Conservation (phyloP, 2,329 filamentous ascomycete genomes). For the Seiridium unicorne region DNA sequence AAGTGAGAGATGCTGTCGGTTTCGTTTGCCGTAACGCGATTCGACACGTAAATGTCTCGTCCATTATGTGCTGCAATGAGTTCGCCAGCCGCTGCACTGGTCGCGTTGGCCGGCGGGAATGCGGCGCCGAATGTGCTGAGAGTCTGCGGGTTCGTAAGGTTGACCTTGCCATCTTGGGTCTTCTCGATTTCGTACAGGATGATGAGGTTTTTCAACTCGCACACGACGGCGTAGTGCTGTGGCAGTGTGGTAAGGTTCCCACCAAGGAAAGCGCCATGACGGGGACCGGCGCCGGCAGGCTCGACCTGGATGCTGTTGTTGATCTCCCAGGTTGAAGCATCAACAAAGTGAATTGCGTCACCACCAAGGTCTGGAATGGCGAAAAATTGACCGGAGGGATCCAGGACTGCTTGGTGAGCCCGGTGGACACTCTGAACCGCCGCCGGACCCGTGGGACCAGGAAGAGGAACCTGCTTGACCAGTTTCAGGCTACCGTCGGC, state of each 20-base stretch:
- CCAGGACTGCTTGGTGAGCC: conserved; percentile 47
- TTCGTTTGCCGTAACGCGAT: conserved; percentile 43
- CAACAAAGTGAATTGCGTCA: conserved; percentile 45
- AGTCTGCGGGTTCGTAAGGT: conserved; percentile 33
- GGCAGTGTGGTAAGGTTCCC: conserved; percentile 21
- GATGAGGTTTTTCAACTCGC: conserved; percentile 44
- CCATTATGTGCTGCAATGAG: conserved; percentile 39
- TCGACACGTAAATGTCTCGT: conserved; percentile 48
- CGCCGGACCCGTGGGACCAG: conserved; percentile 30
- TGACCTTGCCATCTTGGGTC: conserved; percentile 27
- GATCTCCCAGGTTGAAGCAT: conserved; percentile 39
- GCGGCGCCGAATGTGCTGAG: conserved; percentile 39
- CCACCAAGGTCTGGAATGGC: conserved; percentile 48
- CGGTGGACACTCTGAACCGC: conserved; percentile 27
- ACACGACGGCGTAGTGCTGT: conserved; percentile 45
- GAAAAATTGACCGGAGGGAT: conserved; percentile 49
- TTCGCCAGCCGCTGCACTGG: conserved; percentile 42
- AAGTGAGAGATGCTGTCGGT: conserved; percentile 50
- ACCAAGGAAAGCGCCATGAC: conserved; percentile 48
- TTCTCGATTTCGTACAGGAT: conserved; percentile 41
- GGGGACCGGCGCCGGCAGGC: conserved; percentile 43
- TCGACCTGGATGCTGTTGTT: conserved; percentile 30
- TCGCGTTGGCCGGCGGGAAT: conserved; percentile 31
- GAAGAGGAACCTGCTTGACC: conserved; percentile 35
- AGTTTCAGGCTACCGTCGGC: conserved; percentile 31